phyloP scores from a whole-genome alignment of 2,329 filamentous ascomycete species.

The Trichothecium roseum region DNA sequence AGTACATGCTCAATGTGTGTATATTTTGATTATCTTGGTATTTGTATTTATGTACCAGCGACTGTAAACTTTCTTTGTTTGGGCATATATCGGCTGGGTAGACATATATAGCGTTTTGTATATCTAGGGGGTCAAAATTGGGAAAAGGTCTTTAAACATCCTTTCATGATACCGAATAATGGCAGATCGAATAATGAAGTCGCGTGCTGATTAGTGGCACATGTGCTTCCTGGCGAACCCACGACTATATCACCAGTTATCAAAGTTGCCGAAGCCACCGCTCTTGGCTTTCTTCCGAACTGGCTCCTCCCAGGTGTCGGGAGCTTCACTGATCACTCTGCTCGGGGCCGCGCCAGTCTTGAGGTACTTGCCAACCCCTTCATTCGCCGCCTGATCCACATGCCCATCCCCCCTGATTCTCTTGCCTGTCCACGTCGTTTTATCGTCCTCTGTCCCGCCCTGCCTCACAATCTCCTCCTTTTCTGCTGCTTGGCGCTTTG shows the following conservation, averaged over 20 bases:
- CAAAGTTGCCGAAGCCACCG: conserved; percentile 85
- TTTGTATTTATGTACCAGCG: no score
- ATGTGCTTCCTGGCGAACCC: neutral
- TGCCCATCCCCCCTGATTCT: conserved; percentile 61
- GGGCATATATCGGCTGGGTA: neutral
- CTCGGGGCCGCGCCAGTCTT: conserved; percentile 32
- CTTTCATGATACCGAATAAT: neutral
- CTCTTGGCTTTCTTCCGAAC: conserved; percentile 71
- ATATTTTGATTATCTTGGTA: no score
- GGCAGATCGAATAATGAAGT: neutral
- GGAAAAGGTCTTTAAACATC: neutral
- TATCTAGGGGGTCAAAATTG: neutral
- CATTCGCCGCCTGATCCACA: conserved; percentile 28
- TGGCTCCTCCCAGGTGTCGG: conserved; percentile 59
- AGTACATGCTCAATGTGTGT: no score
- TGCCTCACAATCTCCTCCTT: conserved; percentile 50
- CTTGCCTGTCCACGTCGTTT: conserved; percentile 94
- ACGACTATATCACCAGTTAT: conserved; percentile 58
- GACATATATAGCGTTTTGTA: neutral
- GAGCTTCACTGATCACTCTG: conserved; percentile 31
- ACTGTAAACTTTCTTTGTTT: neutral
- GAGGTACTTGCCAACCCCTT: conserved; percentile 70
- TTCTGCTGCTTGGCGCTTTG: conserved; percentile 45
- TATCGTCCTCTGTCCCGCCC: conserved; percentile 77
- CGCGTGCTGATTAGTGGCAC: neutral